Percentiles rank a stretch among this genome's conserved stretches.
These are phyloP conservation scores for Cordyceps javanica DNA, from an alignment of 2,329 filamentous ascomycete genomes.

Conservation along the genomic window DNA sequence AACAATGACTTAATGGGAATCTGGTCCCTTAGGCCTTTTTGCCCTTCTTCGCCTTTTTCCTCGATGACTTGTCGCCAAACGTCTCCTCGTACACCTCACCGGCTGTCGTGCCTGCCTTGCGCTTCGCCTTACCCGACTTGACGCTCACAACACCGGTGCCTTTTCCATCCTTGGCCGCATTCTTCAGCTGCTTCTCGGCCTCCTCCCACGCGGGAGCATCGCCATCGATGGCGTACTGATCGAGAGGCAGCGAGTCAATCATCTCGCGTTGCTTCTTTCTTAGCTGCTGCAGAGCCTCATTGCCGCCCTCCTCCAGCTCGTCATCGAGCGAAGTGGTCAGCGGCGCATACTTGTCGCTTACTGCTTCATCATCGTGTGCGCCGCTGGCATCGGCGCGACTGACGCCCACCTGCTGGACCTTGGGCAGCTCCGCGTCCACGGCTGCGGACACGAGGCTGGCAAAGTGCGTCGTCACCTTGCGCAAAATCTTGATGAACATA, in stretches of 20 bases:
- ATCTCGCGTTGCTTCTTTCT: constrained; percentile 77
- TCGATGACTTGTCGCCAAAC: constrained; percentile 46
- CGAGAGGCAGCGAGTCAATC: constrained; percentile 84
- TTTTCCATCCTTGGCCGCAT: constrained; percentile 47
- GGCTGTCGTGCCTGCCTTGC: constrained; percentile 60
- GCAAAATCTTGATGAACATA: constrained; percentile 95
- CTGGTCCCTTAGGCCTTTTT: constrained; percentile 23
- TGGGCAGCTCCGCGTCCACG: constrained; percentile 60
- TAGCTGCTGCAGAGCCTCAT: constrained; percentile 65
- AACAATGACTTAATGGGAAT: no score
- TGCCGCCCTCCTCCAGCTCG: constrained; percentile 77
- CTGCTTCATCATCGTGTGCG: constrained; percentile 63
- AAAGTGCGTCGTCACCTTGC: constrained; percentile 80
- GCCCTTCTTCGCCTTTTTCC: constrained; percentile 47
- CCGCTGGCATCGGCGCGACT: constrained; percentile 53
- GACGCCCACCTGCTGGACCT: constrained; percentile 49
- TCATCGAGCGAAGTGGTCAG: constrained; percentile 68
- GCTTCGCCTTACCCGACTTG: constrained; percentile 69
- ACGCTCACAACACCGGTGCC: constrained; percentile 64
- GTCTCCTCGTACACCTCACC: constrained; percentile 58
- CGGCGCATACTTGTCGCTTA: constrained; percentile 61
- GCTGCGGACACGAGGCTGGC: constrained; percentile 67
- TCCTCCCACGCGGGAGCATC: constrained; percentile 58
- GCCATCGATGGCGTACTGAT: constrained; percentile 61
- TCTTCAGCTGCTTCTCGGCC: constrained; percentile 68